Evolutionary conservation across 176 grass and related monocot species (phyloP), one percentile per base, ranked within the genome.

Genomic region (Neostapfia colusana): DNA sequence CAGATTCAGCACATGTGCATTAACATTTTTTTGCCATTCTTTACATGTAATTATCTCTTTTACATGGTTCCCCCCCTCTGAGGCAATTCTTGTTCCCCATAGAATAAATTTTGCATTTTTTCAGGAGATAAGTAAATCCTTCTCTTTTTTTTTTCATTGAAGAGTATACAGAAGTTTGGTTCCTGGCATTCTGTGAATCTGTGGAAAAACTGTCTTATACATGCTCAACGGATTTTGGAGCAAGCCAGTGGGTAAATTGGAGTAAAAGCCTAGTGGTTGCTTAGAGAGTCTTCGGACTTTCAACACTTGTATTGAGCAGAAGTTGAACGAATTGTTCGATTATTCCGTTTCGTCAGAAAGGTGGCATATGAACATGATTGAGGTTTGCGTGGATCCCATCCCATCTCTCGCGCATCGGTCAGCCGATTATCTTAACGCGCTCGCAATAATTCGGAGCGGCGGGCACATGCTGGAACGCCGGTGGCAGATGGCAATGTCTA

Each of bases 41-140:
- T 95, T 91, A 84, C 83, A 79, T 95, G 92, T 95, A 95, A 95
- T 91, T 95, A 95, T 89, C 85, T 87, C 86, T 83, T 95, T 81
- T 91, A 87, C 85, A 90, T 85, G 83, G 81, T 87, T 85, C 72
- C 81, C 39, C 43, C 24, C 45, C 81, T 61, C 70, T 59, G 62
- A 89, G 83, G 78, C 74, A 80, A 90, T 93, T 88, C 74, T 80
- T 93, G 88, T 60, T 77, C 80, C 70, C 54, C 63, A 57, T 28
- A 78, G 79, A 79, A 85, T 90, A 86, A 76, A 75, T 90, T 93
- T 90, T 87, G 75, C 64, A 85, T 85, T 81, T 48, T 81, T 89
- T 81, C 76, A 84, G 75, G 86, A 84, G 86, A 84, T 83, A 10
- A 88, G 86, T 75, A 88, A 88, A 84, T 64, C 57, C 72, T 43